These are phyloP conservation scores for Russula earlei DNA, from an alignment of 768 basidiomycete genomes.

Conservation along the genomic window DNA sequence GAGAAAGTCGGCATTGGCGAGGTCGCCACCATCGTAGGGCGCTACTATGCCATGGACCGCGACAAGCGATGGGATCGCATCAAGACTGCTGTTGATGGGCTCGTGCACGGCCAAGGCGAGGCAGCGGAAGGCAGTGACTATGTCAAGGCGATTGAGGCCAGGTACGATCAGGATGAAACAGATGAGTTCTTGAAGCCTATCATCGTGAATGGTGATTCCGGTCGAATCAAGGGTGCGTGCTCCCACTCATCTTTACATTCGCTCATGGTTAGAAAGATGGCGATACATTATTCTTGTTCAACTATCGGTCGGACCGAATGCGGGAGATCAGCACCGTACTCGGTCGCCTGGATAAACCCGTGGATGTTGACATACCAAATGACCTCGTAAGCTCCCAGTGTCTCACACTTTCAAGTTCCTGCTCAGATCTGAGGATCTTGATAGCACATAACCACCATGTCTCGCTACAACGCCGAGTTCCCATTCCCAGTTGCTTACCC, in stretches of 20 bases:
- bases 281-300: conserved; percentile 93
- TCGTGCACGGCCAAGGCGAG: conserved; percentile 52
- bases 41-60: conserved; percentile 96
- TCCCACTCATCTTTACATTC: not conserved
- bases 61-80: conserved; percentile 95
- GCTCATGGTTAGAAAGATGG: conserved; percentile 37
- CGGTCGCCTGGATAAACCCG: conserved; percentile 72
- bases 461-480: conserved; percentile 84
- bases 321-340: conserved; percentile 80
- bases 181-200: conserved; percentile 97
- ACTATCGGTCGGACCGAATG: conserved; percentile 96
- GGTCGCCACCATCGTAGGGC: conserved; percentile 75
- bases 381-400: conserved; percentile 47
- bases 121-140: conserved; percentile 50
- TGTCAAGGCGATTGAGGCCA: conserved; percentile 57
- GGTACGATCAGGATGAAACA: conserved; percentile 78
- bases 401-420: not conserved
- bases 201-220: conserved; percentile 70
- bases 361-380: conserved; percentile 74
- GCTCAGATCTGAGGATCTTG: not conserved
- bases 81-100: conserved; percentile 80
- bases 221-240: conserved; percentile 65
- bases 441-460: conserved; percentile 88
- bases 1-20: conserved; percentile 70
- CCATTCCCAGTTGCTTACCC: conserved; percentile 87